Percentiles rank a stretch among this genome's conserved stretches.
Conservation (phyloP, 305 asterid species). For the Fraxinus dipetala region DNA sequence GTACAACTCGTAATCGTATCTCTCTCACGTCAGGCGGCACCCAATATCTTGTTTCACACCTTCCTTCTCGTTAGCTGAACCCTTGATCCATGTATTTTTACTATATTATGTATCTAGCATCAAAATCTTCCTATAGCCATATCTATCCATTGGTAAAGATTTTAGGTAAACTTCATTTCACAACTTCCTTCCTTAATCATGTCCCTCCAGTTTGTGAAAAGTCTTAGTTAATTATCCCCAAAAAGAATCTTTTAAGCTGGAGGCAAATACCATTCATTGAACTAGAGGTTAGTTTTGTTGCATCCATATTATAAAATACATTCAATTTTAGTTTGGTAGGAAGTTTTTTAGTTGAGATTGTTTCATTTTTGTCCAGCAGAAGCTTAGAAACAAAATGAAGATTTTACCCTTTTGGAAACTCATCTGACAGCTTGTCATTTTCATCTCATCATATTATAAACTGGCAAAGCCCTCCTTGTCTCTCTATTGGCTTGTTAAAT, state of each 20-base stretch:
- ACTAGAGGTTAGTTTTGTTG: background rate
- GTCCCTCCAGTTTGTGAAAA: background rate
- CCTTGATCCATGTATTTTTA: background rate
- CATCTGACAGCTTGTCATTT: slow-evolving; percentile 33
- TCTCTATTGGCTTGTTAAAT: background rate
- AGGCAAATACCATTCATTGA: slow-evolving; percentile 6
- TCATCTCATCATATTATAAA: slow-evolving; percentile 16
- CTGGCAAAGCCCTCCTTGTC: slow-evolving; percentile 11
- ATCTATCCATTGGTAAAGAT: background rate
- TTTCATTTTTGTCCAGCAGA: background rate
- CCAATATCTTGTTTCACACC: background rate
- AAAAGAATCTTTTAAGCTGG: slow-evolving; percentile 7
- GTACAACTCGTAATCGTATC: background rate
- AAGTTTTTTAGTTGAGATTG: background rate
- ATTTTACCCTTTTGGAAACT: slow-evolving; percentile 21
- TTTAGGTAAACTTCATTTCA: background rate
- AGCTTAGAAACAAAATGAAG: slow-evolving; percentile 33
- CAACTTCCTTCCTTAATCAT: background rate
- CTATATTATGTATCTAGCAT: background rate
- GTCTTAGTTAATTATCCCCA: background rate
- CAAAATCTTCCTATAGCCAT: background rate
- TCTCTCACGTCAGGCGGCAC: background rate
- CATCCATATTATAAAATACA: background rate
- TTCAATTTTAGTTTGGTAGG: slow-evolving; percentile 1
- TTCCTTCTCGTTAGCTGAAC: background rate